Conservation (phyloP, 768 basidiomycete species). For the Filobasidium floriforme region DNA sequence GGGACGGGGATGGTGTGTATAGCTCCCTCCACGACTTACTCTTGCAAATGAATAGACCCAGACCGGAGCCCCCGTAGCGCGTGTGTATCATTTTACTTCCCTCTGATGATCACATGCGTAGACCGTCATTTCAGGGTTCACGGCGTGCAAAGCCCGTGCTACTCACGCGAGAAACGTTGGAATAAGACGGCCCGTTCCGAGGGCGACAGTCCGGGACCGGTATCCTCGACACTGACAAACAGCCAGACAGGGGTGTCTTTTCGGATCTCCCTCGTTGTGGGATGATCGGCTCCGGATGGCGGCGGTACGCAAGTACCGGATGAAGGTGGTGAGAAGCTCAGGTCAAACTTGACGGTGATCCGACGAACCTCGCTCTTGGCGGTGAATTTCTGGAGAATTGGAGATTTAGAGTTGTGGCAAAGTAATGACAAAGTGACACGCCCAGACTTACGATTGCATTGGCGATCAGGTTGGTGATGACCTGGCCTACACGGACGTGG, state of each 20-base stretch:
- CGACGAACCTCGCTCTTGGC: slow-evolving; percentile 27
- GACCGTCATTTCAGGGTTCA: too few species aligned
- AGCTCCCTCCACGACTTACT: slow-evolving; percentile 13
- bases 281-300: slow-evolving; percentile 14
- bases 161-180: slow-evolving; percentile 24
- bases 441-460: slow-evolving; percentile 33
- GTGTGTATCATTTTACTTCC: slow-evolving; percentile 32
- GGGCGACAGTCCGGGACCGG: slow-evolving; percentile 39
- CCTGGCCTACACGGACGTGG: slow-evolving; percentile 38
- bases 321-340: slow-evolving; percentile 36
- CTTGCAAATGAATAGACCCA: slow-evolving; percentile 38
- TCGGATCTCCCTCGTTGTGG: slow-evolving; percentile 23
- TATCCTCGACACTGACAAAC: slow-evolving; percentile 37
- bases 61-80: slow-evolving; percentile 40
- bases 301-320: slow-evolving; percentile 38
- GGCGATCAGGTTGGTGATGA: slow-evolving; percentile 43
- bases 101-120: slow-evolving; percentile 19
- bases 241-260: slow-evolving; percentile 31
- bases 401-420: too few species aligned
- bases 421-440: too few species aligned
- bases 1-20: neutral
- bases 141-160: too few species aligned
- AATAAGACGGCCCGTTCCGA: slow-evolving; percentile 39
- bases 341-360: slow-evolving; percentile 40
- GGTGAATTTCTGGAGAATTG: slow-evolving; percentile 29